A percentile compares a stretch with the other conserved stretches of the same genome.
Conservation (phyloP, 1,284 basidiomycete genomes). For the Leccinum pachyderme region DNA sequence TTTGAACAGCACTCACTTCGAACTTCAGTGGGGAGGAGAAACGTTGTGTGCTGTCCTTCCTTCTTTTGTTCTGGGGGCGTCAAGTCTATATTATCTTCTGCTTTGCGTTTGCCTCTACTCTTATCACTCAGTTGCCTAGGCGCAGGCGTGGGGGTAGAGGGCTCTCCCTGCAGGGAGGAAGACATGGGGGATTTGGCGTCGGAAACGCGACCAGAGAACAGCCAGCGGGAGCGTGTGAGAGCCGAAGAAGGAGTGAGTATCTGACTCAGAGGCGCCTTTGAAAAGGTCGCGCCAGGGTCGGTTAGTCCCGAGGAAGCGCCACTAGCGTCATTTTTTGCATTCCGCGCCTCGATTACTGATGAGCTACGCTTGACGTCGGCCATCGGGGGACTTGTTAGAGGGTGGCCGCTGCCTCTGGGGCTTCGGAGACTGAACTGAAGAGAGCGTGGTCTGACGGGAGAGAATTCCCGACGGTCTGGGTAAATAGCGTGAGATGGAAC, state of each 20-base stretch:
- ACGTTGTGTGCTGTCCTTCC: conserved; percentile 35
- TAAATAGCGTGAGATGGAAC: background rate
- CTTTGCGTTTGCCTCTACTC: conserved; percentile 50
- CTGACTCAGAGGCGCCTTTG: conserved; percentile 5
- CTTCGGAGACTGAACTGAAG: conserved; percentile 21
- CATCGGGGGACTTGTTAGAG: conserved; percentile 13
- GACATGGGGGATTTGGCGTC: conserved; percentile 10
- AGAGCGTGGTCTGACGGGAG: conserved; percentile 19
- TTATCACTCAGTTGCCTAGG: conserved; percentile 35
- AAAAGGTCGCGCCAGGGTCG: conserved; percentile 2
- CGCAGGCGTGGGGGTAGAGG: conserved; percentile 34
- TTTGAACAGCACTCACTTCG: conserved; percentile 27
- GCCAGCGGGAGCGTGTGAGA: conserved; percentile 21
- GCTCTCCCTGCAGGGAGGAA: conserved; percentile 22
- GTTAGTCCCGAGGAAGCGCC: conserved; percentile 17
- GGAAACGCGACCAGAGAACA: conserved; percentile 13
- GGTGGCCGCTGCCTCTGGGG: conserved; percentile 13
- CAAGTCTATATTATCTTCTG: conserved; percentile 46
- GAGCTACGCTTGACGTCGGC: conserved; percentile 26
- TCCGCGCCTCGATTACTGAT: conserved; percentile 24
- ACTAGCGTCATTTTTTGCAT: conserved; percentile 12
- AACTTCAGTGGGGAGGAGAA: conserved; percentile 51
- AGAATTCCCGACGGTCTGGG: conserved; percentile 18
- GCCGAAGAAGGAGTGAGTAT: conserved; percentile 14
- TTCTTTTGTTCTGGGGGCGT: conserved; percentile 50